A percentile compares a stretch with the other conserved stretches of the same genome.
Evolutionary conservation across 2,329 filamentous ascomycete genomes (phyloP).

Genomic region (Dissoconium aciculare): DNA sequence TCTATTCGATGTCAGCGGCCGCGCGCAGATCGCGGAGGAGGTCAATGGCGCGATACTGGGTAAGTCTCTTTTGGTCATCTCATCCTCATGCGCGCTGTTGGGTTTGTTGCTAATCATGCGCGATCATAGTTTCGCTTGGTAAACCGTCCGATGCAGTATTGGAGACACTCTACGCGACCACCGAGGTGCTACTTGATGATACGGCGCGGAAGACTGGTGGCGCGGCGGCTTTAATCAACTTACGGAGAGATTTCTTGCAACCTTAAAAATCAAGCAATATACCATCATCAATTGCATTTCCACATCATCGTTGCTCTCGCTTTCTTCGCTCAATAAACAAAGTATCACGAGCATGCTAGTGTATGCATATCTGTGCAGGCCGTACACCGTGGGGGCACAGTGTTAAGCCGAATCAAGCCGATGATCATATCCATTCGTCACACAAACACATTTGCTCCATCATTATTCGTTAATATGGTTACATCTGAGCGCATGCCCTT

Average conservation of each 20-base stretch:
- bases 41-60: constrained; percentile 84
- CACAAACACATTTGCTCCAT: too few relatives aligned
- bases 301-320: too few relatives aligned
- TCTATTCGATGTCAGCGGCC: constrained; percentile 59
- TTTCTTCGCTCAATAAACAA: too few relatives aligned
- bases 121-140: constrained; percentile 61
- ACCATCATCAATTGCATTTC: not conserved
- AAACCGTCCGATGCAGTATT: constrained; percentile 77
- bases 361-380: too few relatives aligned
- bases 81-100: too few relatives aligned
- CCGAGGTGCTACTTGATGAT: constrained; percentile 69
- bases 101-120: constrained; percentile 1
- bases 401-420: too few relatives aligned
- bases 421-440: too few relatives aligned
- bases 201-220: constrained; percentile 46
- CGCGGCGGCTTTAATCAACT: constrained; percentile 64
- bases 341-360: too few relatives aligned
- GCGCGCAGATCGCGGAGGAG: constrained; percentile 74
- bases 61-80: constrained; percentile 33
- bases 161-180: constrained; percentile 75
- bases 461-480: too few relatives aligned
- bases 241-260: constrained; percentile 35
- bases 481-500: too few relatives aligned
- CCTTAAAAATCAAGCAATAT: not conserved
- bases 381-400: too few relatives aligned